phyloP scores from a whole-genome alignment of 768 basidiomycete genomes.

The Mycena rosella region DNA sequence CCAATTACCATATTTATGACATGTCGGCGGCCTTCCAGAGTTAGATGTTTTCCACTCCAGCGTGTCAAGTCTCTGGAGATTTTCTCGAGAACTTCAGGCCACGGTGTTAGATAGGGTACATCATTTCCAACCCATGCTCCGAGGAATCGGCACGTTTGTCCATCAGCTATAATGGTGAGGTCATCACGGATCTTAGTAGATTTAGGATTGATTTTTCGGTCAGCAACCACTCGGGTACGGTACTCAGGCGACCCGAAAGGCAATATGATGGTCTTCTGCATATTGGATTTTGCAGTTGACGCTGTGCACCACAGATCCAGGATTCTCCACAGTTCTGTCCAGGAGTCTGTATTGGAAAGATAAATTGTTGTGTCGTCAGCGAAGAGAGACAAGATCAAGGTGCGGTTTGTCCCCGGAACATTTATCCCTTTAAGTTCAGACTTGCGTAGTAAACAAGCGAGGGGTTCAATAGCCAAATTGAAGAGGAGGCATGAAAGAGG shows the following conservation, averaged over 20 bases:
- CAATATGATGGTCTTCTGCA: background rate
- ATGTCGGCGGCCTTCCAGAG: background rate
- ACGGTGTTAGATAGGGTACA: background rate
- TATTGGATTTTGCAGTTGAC: slow-evolving; percentile 5
- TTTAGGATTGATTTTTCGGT: background rate
- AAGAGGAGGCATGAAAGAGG: no score
- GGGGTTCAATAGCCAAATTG: background rate
- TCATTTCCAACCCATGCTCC: background rate
- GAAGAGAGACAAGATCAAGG: background rate
- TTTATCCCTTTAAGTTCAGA: background rate
- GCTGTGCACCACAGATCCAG: slow-evolving; percentile 6
- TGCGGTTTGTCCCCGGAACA: background rate
- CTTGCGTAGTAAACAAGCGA: background rate
- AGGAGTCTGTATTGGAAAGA: slow-evolving; percentile 1
- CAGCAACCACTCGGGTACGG: background rate
- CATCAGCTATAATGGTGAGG: background rate
- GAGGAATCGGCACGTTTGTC: background rate
- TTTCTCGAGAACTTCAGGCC: background rate
- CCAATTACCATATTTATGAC: background rate
- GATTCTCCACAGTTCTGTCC: background rate
- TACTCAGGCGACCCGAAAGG: background rate
- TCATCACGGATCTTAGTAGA: background rate
- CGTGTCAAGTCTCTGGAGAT: background rate
- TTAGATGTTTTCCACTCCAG: background rate
- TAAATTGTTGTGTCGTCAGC: no score